phyloP scores from a whole-genome alignment of 1,284 basidiomycete species.

The Heterobasidion annosum region DNA sequence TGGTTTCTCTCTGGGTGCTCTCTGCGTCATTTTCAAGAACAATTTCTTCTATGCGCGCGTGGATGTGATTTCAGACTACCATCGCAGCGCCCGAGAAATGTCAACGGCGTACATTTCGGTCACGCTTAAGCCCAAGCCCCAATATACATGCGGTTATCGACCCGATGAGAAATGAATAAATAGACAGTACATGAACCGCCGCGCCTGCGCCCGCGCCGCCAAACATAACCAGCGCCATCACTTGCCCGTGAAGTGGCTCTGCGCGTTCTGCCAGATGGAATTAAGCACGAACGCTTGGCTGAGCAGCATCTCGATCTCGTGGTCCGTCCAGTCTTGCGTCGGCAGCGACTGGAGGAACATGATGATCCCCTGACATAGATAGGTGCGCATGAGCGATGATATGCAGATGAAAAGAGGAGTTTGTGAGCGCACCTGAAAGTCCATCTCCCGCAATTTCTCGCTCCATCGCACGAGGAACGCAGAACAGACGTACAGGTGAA shows the following conservation, averaged over 20 bases:
- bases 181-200: background rate
- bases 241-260: slow-evolving; percentile 72
- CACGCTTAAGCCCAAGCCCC: too few species aligned
- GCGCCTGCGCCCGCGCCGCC: too few species aligned
- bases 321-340: slow-evolving; percentile 91
- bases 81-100: too few species aligned
- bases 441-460: slow-evolving; percentile 85
- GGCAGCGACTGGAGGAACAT: slow-evolving; percentile 98
- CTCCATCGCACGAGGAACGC: slow-evolving; percentile 93
- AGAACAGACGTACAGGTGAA: slow-evolving; percentile 93
- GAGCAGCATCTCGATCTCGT: slow-evolving; percentile 91
- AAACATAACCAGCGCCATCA: slow-evolving; percentile 8
- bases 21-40: too few species aligned
- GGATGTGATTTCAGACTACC: too few species aligned
- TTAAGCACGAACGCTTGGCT: slow-evolving; percentile 95
- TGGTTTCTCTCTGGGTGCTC: too few species aligned
- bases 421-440: slow-evolving; percentile 75
- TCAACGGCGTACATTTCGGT: too few species aligned
- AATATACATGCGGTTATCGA: too few species aligned
- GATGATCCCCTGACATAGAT: slow-evolving; percentile 75
- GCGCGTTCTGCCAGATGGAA: slow-evolving; percentile 90
- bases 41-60: too few species aligned
- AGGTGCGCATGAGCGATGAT: slow-evolving; percentile 6
- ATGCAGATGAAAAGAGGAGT: background rate
- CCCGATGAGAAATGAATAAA: background rate